Base-by-base conservation (phyloP, 1,139 yeast genomes). In the Pichia sp. region DNA sequence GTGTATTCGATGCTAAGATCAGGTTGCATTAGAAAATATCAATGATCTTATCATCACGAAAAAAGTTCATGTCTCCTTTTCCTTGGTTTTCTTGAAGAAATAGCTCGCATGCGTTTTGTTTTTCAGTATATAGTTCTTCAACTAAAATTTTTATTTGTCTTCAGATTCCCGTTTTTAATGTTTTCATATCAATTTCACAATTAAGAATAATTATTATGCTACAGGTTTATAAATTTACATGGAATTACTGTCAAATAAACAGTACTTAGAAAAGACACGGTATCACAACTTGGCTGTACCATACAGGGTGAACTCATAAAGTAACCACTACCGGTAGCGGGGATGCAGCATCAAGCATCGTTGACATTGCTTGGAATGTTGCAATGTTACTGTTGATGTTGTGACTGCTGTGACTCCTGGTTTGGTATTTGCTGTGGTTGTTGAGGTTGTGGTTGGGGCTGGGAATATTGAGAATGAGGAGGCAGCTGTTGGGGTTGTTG, bases 1-100 rank as follows among this genome's bases (percentile, higher is more conserved):
- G 46, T 9, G 49, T 46, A 2, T 50, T 60, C 13, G 59, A 60
- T 39, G 41, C 51, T 8, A 53, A 54, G 31, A 41, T 52, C 28
- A 51, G 64, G 34, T 41, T 58, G 30, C 46, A 22, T 21, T 56
- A 48, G 30, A 12, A 22, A 22, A 12, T 31, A 10, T 31, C 16
- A n/a, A n/a, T n/a, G 2, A 12, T 5, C 13, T 31, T 31, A n/a
- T 31, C 9, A 26, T 26, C 6, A 7, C 30, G 6, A 9, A 31
- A 31, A 31, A 31, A 7, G 8, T 13, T 18, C 16, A 13, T n/a
- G 10, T 13, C 2, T 31, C 13, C 16, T n/a, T 31, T 31, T 31
- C 13, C 36, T 31, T 10, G n/a, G n/a, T 31, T 31, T 6, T 31
- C 16, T n/a, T 5, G 13, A 31, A 31, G 13, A 13, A n/a, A n/a